Evolutionary conservation across 1,284 basidiomycete species (phyloP).

Genomic region (Rhodofomes roseus): DNA sequence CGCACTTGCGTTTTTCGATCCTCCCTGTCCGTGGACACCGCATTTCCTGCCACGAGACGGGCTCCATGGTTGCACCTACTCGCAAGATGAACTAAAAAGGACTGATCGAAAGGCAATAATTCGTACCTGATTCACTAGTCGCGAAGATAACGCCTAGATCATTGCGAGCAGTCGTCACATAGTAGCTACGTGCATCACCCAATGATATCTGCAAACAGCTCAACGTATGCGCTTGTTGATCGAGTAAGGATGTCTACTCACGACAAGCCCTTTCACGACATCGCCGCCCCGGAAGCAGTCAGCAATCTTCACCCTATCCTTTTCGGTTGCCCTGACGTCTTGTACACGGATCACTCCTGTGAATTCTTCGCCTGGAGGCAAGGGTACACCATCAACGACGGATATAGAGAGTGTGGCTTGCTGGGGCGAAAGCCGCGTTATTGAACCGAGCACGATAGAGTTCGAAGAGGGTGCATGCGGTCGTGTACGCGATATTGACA

Average conservation of each 20-base stretch:
- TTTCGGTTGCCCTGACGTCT: constrained; percentile 91
- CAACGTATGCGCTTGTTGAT: background rate
- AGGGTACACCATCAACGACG: constrained; percentile 87
- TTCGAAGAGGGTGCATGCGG: constrained; percentile 70
- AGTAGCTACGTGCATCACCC: constrained; percentile 92
- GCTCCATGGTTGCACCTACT: constrained; percentile 76
- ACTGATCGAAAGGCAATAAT: background rate
- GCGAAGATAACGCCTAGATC: constrained; percentile 92
- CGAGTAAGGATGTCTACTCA: constrained; percentile 43
- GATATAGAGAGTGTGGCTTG: constrained; percentile 88
- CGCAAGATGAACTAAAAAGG: background rate
- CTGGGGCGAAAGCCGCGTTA: constrained; percentile 83
- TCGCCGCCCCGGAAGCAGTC: constrained; percentile 97
- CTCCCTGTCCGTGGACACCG: constrained; percentile 79
- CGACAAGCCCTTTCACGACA: constrained; percentile 89
- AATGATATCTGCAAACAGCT: constrained; percentile 68
- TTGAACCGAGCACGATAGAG: constrained; percentile 72
- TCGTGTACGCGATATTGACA: constrained; percentile 56
- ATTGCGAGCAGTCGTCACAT: constrained; percentile 91
- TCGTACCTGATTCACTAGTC: constrained; percentile 72
- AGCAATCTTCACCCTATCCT: constrained; percentile 89
- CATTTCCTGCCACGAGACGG: constrained; percentile 92
- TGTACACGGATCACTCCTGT: constrained; percentile 88
- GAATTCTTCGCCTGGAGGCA: constrained; percentile 90
- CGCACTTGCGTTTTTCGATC: constrained; percentile 85